phyloP scores from a whole-genome alignment of 768 basidiomycete species.

The Termitomyces titanicus region DNA sequence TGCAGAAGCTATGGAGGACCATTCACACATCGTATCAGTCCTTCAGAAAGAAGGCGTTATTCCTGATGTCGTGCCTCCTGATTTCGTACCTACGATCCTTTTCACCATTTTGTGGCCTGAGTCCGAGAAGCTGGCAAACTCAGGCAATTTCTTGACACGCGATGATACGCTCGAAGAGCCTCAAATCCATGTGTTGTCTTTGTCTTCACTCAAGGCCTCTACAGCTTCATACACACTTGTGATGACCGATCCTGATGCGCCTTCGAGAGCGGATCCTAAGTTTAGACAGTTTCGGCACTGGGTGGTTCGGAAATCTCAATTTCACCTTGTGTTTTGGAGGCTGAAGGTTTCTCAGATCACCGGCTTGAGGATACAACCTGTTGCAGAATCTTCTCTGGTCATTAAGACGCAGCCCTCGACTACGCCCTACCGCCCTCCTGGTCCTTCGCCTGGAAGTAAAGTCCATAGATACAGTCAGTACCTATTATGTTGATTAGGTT shows the following conservation, averaged over 20 bases:
- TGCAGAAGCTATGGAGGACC: too few relatives aligned
- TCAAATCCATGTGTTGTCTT: constrained; percentile 40
- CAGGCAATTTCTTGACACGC: constrained; percentile 27
- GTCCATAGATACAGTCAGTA: constrained; percentile 55
- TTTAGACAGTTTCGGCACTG: constrained; percentile 55
- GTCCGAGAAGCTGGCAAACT: constrained; percentile 30
- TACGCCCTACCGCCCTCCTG: constrained; percentile 56
- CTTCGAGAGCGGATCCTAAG: constrained; percentile 44
- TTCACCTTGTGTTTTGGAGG: background rate
- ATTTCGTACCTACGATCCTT: constrained; percentile 35
- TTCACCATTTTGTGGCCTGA: constrained; percentile 43
- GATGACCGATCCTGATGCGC: constrained; percentile 60
- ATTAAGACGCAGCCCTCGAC: constrained; percentile 41
- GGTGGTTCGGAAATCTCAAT: constrained; percentile 31
- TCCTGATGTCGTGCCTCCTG: constrained; percentile 39
- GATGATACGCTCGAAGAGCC: constrained; percentile 48
- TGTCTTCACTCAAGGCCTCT: constrained; percentile 27
- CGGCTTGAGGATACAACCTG: constrained; percentile 29
- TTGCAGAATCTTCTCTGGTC: constrained; percentile 27
- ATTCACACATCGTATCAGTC: constrained; percentile 26
- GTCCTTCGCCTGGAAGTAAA: constrained; percentile 50
- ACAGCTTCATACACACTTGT: constrained; percentile 43
- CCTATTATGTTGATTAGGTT: background rate
- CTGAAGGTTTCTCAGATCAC: constrained; percentile 24
- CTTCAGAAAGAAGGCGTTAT: constrained; percentile 39